These are phyloP conservation scores for Vitis rotundifolia DNA, from an alignment of 164 flowering plant species.

Conservation along the genomic window DNA sequence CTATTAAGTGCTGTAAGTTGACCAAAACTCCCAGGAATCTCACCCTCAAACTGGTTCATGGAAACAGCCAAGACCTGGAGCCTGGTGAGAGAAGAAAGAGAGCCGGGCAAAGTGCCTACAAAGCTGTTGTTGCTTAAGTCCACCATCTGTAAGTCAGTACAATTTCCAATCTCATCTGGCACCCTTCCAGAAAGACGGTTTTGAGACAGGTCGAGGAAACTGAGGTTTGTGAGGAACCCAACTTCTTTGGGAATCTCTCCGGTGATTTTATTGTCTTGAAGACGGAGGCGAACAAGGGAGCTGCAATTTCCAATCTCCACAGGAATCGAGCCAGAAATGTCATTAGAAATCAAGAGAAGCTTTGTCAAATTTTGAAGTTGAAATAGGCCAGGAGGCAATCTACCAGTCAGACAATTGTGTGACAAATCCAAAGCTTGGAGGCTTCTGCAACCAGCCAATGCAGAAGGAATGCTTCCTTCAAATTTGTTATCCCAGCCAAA, in stretches of 20 bases:
- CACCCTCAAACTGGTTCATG: constrained; percentile 42
- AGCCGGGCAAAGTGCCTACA: constrained; percentile 43
- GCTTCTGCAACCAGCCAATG: constrained; percentile 32
- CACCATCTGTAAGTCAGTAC: constrained; percentile 49
- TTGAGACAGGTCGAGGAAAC: constrained; percentile 53
- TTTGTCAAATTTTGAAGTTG: constrained; percentile 55
- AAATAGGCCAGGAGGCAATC: constrained; percentile 52
- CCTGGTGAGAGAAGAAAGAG: constrained; percentile 43
- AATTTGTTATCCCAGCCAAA: constrained; percentile 54
- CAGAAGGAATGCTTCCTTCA: constrained; percentile 47
- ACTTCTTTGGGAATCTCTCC: constrained; percentile 57
- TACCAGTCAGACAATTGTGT: constrained; percentile 50
- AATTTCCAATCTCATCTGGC: constrained; percentile 56
- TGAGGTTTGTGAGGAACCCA: constrained; percentile 42
- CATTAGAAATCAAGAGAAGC: constrained; percentile 60
- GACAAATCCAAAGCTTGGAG: constrained; percentile 53
- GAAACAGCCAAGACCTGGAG: constrained; percentile 60
- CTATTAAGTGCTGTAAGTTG: constrained; percentile 52
- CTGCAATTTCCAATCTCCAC: constrained; percentile 47
- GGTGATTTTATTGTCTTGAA: constrained; percentile 42
- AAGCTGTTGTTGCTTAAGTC: constrained; percentile 53
- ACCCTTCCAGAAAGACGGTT: constrained; percentile 49
- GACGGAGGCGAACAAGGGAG: constrained; percentile 53
- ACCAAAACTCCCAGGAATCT: constrained; percentile 57
- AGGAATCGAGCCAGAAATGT: constrained; percentile 61